Percentiles rank a stretch among this genome's conserved stretches.
These are phyloP conservation scores for Plasmodium knowlesi DNA, from an alignment of 169 alveolate genomes.

Conservation along the genomic window DNA sequence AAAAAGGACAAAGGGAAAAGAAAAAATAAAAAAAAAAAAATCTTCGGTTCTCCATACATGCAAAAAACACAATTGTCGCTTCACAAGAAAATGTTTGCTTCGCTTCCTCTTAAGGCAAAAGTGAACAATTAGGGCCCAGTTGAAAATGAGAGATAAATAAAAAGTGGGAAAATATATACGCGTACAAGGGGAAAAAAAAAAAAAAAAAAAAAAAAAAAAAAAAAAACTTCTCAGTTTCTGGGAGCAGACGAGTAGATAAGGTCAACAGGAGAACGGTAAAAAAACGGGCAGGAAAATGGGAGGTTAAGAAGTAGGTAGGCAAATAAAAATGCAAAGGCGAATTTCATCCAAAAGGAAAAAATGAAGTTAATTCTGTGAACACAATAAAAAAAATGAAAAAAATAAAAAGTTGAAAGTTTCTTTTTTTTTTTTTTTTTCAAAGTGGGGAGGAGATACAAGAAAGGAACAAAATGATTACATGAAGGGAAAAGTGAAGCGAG, in stretches of 20 bases:
- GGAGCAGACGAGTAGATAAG: not conserved
- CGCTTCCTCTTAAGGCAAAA: not conserved
- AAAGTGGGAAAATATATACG: not conserved
- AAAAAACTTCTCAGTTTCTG: not conserved
- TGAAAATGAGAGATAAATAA: not conserved
- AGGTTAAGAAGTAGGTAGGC: not conserved
- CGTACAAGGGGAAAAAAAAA: not conserved
- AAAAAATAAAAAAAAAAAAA: not conserved
- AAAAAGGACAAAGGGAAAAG: not conserved
- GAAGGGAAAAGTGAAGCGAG: not conserved
- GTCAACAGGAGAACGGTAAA: not conserved
- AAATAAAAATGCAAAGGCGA: not conserved
- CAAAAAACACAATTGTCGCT: not conserved
- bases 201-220: not conserved
- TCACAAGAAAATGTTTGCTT: not conserved
- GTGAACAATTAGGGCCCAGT: not conserved
- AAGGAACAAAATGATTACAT: not conserved
- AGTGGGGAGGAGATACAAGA: constrained; percentile 10
- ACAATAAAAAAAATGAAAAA: not conserved
- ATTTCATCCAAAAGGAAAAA: not conserved
- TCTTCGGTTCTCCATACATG: not conserved
- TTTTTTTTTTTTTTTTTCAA: not conserved
- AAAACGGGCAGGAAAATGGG: not conserved
- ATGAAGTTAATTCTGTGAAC: constrained; percentile 1
- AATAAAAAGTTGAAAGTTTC: not conserved